Conservation (phyloP, 495 filamentous ascomycete genomes). For the Aspergillus olivimuriae region DNA sequence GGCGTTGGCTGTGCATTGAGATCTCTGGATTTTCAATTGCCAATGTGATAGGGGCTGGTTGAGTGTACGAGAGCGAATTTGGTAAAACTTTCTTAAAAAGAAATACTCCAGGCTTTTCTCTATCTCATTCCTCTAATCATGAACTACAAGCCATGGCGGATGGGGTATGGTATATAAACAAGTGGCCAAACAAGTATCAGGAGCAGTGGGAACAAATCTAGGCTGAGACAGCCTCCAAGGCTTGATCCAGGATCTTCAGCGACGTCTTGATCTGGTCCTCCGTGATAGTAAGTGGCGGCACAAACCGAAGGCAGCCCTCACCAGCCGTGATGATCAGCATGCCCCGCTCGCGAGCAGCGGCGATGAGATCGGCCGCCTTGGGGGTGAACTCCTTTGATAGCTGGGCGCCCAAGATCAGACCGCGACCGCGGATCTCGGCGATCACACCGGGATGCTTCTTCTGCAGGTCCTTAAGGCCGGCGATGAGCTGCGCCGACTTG, state of each 20-base stretch:
- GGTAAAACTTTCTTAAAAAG: too few relatives aligned
- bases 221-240: conserved; percentile 59
- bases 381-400: conserved; percentile 60
- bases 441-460: conserved; percentile 65
- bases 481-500: conserved; percentile 59
- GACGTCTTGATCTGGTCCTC: conserved; percentile 71
- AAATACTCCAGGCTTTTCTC: too few relatives aligned
- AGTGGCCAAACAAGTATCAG: too few relatives aligned
- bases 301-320: conserved; percentile 79
- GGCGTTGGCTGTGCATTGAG: too few relatives aligned
- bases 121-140: too few relatives aligned
- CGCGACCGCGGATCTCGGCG: conserved; percentile 72
- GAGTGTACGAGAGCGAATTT: too few relatives aligned
- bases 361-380: conserved; percentile 56
- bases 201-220: too few relatives aligned
- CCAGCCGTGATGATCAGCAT: conserved; percentile 88
- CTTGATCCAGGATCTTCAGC: conserved; percentile 67
- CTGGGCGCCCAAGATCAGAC: conserved; percentile 82
- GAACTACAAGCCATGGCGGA: too few relatives aligned
- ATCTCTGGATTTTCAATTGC: too few relatives aligned
- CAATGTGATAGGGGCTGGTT: too few relatives aligned
- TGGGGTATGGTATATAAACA: too few relatives aligned
- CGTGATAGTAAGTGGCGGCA: conserved; percentile 72
- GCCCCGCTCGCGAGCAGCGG: conserved; percentile 80
- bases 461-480: conserved; percentile 57